Evolutionary conservation across 495 filamentous ascomycete species (phyloP).

Genomic region (Aspergillus heteromorphus): DNA sequence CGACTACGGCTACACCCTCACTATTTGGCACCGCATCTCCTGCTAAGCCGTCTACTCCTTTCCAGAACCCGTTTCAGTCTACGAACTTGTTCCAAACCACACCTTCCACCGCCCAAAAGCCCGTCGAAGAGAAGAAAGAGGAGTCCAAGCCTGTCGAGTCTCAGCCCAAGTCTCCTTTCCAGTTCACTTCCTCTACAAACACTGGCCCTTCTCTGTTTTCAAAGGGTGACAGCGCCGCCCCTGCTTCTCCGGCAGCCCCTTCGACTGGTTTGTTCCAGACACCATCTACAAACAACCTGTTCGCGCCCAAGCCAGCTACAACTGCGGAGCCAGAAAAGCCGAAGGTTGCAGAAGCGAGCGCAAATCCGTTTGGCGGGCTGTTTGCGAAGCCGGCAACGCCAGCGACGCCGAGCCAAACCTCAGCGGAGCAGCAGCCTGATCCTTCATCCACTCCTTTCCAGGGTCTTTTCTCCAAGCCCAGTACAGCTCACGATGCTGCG

Average conservation of each 20-base stretch:
- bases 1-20: constrained; percentile 11
- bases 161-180: constrained; percentile 8
- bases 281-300: constrained; percentile 16
- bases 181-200: constrained; percentile 9
- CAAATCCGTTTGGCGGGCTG: constrained; percentile 24
- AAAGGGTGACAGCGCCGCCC: constrained; percentile 5
- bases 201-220: constrained; percentile 16
- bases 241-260: constrained; percentile 8
- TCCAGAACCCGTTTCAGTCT: constrained; percentile 22
- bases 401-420: constrained; percentile 7
- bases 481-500: constrained; percentile 7
- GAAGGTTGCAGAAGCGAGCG: constrained; percentile 8
- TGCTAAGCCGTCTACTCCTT: constrained; percentile 11
- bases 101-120: constrained; percentile 7
- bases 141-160: constrained; percentile 12
- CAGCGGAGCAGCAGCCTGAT: constrained; percentile 12
- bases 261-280: constrained; percentile 17
- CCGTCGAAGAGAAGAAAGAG: constrained; percentile 10
- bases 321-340: constrained; percentile 16
- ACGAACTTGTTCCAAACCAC: constrained; percentile 15
- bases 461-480: constrained; percentile 14
- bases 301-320: constrained; percentile 20
- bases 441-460: constrained; percentile 15
- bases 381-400: constrained; percentile 23
- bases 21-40: constrained; percentile 19